Percentiles rank a stretch among this genome's conserved stretches.
These are phyloP conservation scores for Pleurotus pulmonarius DNA, from an alignment of 768 basidiomycete genomes.

Conservation along the genomic window DNA sequence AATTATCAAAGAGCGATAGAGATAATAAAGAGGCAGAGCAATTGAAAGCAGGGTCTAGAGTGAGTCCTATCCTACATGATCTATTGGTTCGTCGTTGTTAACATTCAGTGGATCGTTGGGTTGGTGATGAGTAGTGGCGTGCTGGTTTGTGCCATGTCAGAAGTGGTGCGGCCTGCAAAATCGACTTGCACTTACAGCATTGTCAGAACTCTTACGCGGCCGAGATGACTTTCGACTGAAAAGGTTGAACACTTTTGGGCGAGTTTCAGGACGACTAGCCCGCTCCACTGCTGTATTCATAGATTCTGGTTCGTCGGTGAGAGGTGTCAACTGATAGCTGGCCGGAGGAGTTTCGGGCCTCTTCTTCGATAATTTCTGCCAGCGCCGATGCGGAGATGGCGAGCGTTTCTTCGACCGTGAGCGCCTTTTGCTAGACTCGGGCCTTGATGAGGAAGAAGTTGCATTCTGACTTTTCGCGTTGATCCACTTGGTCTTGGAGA, in stretches of 20 bases:
- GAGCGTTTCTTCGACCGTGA: slow-evolving; percentile 10
- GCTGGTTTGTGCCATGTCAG: no score
- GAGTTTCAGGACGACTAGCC: not conserved
- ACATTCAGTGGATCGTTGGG: no score
- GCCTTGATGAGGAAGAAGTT: slow-evolving; percentile 3
- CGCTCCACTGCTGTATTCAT: not conserved
- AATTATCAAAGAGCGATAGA: no score
- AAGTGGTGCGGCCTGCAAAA: no score
- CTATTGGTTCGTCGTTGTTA: no score
- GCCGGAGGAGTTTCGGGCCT: slow-evolving; percentile 7
- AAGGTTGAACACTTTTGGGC: slow-evolving; percentile 18
- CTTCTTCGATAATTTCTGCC: slow-evolving; percentile 12
- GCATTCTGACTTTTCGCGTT: slow-evolving; percentile 35
- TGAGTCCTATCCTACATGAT: no score
- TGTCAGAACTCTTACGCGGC: slow-evolving; percentile 4
- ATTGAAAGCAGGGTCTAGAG: no score
- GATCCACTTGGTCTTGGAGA: slow-evolving; percentile 75
- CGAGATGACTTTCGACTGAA: slow-evolving; percentile 14
- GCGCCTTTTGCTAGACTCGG: not conserved
- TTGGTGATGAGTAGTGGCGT: no score
- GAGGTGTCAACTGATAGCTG: slow-evolving; percentile 5
- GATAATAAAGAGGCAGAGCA: no score
- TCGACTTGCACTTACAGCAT: no score
- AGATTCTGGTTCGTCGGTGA: slow-evolving; percentile 12
- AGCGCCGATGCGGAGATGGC: slow-evolving; percentile 13